Evolutionary conservation across 176 grass and related monocot genomes (phyloP), one percentile per base, ranked within the genome.

Genomic region (Guadua angustifolia): DNA sequence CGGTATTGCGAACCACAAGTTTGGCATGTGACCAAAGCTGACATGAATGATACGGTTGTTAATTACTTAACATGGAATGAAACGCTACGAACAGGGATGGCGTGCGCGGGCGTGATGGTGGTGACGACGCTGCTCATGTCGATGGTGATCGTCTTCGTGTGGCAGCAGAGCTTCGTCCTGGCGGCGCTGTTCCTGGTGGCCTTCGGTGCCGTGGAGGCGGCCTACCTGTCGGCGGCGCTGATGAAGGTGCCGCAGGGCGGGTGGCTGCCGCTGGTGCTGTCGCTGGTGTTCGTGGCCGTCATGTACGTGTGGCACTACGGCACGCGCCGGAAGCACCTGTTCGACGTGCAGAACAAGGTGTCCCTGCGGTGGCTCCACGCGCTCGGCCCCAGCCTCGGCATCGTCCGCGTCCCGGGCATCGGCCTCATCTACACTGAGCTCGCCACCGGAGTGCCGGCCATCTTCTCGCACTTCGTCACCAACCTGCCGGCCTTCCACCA

Each of bases 271-370:
- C 80, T 94, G 29, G 87, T 71, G 16, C 89, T 91, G 0, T 87
- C 92, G 0, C 53, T 94, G 7, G 69, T 89, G 35, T 63, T 94
- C 60, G 88, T 94, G 51, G 64, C 70, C 17, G 76, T 89, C 66
- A 94, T 94, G 92, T 91, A 94, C 72, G 73, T 89, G 21, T 94
- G 92, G 92, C 86, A 94, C 87, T 94, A 94, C 69, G 92, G 92
- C 60, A 89, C 89, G 7, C 72, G 49, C 5, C 39, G 32, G 29
- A 67, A 88, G 43, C 88, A 94, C 82, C 46, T 60, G 24, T 89
- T 89, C 66, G 92, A 94, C 79, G 70, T 91, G 45, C 80, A 94
- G 66, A 94, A 94, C 71, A 91, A 89, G 84, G 92, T 94, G 57
- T 94, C 92, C 21, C 88, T 91, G 76, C 79, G 81, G 56, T 91